Evolutionary conservation across 495 filamentous ascomycete species (phyloP), one percentile per base, ranked within the genome.

Genomic region (Annulohypoxylon maeteangense): DNA sequence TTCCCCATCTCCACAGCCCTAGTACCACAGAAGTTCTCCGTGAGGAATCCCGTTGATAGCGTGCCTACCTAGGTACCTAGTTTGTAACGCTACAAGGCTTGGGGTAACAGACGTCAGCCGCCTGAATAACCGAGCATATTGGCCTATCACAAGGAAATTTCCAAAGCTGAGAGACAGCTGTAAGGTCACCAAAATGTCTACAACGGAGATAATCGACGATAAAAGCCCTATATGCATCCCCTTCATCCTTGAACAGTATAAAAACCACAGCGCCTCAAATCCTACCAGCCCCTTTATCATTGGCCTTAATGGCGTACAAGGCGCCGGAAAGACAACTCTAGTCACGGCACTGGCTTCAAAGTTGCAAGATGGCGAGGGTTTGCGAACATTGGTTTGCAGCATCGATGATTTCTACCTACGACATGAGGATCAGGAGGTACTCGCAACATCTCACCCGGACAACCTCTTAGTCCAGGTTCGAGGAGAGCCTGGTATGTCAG

Each of bases 351-450:
- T 97, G 20, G 82, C 88, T 51, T 73, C 85, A 18, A 90, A 86
- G n/a, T 87, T 97, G 36, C 82, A 84, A 58, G 82, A 85, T n/a
- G 84, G 87, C 23, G 86, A 93, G 78, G 85, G 83, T 8, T 84
- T 97, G 40, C 81, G 88, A 59, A 93, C 92, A 4, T 82, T 91
- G 34, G 92, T 94, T 7, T 84, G 93, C 74, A 94, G 91, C 74
- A 93, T 97, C 61, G 95, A 98, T 78, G 94, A 98, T 79, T 88
- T 98, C 61, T 98, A 98, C 78, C 87, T 96, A 60, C 82, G 89
- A 3, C 90, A 92, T 78, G 82, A 81, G 44, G 86, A 90, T 70
- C 95, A 96, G 80, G 76, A 86, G n/a, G 78, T 83, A 7, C 86
- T 98, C 14, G 91, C 91, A 32, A 70, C 83, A 12, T 75, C 85